Evolutionary conservation across 2,329 filamentous ascomycete genomes (phyloP).

Genomic region (Penicillium sp.): DNA sequence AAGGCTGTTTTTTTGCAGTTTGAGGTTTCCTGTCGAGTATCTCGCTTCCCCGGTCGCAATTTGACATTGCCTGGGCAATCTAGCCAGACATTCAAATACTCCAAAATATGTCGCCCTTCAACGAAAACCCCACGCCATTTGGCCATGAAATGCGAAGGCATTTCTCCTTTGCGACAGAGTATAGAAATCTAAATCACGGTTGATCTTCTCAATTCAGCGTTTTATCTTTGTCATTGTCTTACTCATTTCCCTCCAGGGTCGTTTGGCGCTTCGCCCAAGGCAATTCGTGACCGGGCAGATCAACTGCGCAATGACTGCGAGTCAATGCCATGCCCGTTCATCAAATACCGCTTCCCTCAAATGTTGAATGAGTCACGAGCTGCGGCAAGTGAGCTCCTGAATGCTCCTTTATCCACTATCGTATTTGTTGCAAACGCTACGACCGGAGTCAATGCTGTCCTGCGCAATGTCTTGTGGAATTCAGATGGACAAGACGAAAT

Average conservation of each 20-base stretch:
- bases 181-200: conserved; percentile 76
- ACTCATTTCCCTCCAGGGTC: conserved; percentile 52
- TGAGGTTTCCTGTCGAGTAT: no score
- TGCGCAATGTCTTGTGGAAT: conserved; percentile 71
- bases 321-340: conserved; percentile 70
- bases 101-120: conserved; percentile 5
- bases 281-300: conserved; percentile 60
- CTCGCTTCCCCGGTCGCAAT: no score
- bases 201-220: conserved; percentile 11
- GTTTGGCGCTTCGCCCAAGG: conserved; percentile 48
- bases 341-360: conserved; percentile 67
- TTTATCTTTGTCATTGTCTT: not conserved
- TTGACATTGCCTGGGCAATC: no score
- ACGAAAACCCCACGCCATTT: conserved; percentile 37
- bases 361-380: conserved; percentile 66
- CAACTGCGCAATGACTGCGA: conserved; percentile 54
- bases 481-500: conserved; percentile 65
- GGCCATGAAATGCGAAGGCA: conserved; percentile 58
- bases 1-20: not conserved
- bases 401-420: conserved; percentile 65
- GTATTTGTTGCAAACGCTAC: conserved; percentile 81
- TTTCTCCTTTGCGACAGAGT: conserved; percentile 68
- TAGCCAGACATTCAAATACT: no score
- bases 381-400: conserved; percentile 67
- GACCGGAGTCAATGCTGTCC: conserved; percentile 66